Evolutionary conservation across 2,329 filamentous ascomycete genomes (phyloP), one percentile per base, ranked within the genome.

Genomic region (Botrytis porri): DNA sequence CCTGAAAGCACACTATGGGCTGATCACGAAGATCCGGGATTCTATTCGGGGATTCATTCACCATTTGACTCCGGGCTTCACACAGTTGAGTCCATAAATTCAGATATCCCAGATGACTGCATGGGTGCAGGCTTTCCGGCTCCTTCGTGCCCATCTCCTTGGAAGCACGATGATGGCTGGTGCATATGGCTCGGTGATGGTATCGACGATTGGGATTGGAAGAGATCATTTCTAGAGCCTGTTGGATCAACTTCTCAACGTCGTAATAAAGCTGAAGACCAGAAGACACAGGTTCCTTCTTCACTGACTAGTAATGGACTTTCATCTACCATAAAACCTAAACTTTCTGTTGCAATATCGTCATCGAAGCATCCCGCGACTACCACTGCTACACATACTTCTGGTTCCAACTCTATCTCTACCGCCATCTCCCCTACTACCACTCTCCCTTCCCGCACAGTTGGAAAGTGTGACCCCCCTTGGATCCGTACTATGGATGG

Each of bases 401-500:
- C 37, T 63, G 20, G 7, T 9, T 12, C 60, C 10, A 22, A 29
- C 4, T 20, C 22, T 39, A 12, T 9, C 32, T 39, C 32, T 41
- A 20, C 22, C 35, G 0, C 9, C 37, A 16, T 37, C 45, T 39
- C 16, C 5, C 12, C 48, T 1, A n/a, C 48, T 5, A 57, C 10
- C 8, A n/a, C 20, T 45, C 20, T 32, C 18, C 5, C 61, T 64
- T 8, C n/a, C 18, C 16, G n/a, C 39, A 45, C 16, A 20, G 18
- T 18, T 39, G n/a, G 25, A 41, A 51, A 37, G 5, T 67, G 65
- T 32, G 35, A 57, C 1, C 25, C 35, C 37, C 48, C 48, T 57
- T 67, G 65, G 48, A 57, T 67, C n/a, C 48, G 65, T 25, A 57
- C 65, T 57, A 57, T 8, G 48, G 48, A 67, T 57, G 65, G 65